Conservation (phyloP, 1,284 basidiomycete species). For the Earliella scabrosa region DNA sequence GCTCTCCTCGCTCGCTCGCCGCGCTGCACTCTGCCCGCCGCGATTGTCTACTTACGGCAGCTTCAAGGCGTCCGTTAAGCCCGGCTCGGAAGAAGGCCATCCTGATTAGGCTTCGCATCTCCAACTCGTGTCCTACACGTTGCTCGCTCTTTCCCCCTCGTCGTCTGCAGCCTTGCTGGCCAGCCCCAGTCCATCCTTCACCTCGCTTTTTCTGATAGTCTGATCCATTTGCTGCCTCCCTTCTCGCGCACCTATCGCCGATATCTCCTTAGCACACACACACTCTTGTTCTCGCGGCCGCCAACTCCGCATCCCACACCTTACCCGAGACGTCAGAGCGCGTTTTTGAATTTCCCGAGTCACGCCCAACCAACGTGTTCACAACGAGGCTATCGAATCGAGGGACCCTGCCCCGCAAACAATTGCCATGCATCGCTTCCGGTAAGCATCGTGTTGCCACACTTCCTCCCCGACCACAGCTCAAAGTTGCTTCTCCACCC, state of each 20-base stretch:
- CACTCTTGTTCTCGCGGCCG: conserved; percentile 17
- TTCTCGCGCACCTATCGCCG: conserved; percentile 18
- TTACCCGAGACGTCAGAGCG: conserved; percentile 21
- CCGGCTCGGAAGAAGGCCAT: conserved; percentile 20
- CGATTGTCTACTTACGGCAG: conserved; percentile 14
- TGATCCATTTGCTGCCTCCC: conserved; percentile 19
- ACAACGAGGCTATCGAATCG: conserved; percentile 53
- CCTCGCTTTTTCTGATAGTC: conserved; percentile 23
- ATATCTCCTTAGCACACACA: conserved; percentile 25
- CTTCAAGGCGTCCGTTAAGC: conserved; percentile 15
- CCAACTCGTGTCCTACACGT: conserved; percentile 78
- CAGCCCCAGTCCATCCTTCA: conserved; percentile 9
- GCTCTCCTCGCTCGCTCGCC: neutral
- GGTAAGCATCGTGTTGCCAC: conserved; percentile 54
- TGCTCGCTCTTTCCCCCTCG: conserved; percentile 51
- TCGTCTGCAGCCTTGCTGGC: conserved; percentile 16
- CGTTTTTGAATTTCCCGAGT: conserved; percentile 27
- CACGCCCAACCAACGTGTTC: conserved; percentile 58
- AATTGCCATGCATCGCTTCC: conserved; percentile 75
- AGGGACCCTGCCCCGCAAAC: conserved; percentile 25
- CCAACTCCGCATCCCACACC: conserved; percentile 4
- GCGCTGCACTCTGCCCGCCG: neutral
- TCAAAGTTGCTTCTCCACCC: conserved; percentile 11
- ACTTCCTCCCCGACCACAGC: conserved; percentile 28
- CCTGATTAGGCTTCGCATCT: conserved; percentile 20